These are phyloP conservation scores for Zangia roseola DNA, from an alignment of 768 basidiomycete genomes.

Conservation along the genomic window DNA sequence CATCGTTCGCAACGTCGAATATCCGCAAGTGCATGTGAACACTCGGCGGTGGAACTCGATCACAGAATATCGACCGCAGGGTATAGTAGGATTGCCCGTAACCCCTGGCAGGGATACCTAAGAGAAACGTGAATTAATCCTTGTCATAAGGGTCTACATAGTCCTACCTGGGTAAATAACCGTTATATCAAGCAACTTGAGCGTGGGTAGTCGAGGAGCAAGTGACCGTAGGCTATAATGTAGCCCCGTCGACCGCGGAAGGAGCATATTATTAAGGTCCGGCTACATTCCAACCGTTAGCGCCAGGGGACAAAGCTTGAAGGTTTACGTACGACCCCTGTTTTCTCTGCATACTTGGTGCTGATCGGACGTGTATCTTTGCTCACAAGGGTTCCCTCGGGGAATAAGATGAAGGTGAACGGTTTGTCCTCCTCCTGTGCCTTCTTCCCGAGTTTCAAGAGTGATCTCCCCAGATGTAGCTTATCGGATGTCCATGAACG, in stretches of 20 bases:
- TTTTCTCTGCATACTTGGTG: conserved; percentile 84
- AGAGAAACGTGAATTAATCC: neutral
- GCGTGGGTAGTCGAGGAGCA: conserved; percentile 67
- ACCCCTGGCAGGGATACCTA: conserved; percentile 73
- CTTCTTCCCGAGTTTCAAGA: conserved; percentile 66
- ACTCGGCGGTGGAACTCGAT: conserved; percentile 75
- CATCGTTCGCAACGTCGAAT: conserved; percentile 62
- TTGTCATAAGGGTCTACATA: neutral
- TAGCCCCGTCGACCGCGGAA: conserved; percentile 91
- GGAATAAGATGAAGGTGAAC: conserved; percentile 84
- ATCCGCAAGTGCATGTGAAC: conserved; percentile 87
- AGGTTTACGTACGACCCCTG: conserved; percentile 69
- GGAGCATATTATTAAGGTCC: conserved; percentile 77
- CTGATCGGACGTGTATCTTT: conserved; percentile 82
- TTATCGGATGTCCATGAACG: conserved; percentile 90
- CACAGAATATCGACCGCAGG: conserved; percentile 82
- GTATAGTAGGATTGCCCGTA: conserved; percentile 92
- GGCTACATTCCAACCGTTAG: conserved; percentile 43
- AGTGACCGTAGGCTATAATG: conserved; percentile 83
- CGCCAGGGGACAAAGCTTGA: neutral
- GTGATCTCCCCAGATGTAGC: conserved; percentile 57
- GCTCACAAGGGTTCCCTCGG: conserved; percentile 94
- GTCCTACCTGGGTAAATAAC: conserved; percentile 80
- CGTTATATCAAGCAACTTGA: conserved; percentile 89
- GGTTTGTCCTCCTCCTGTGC: conserved; percentile 70